Base-by-base conservation (phyloP, 768 basidiomycete genomes). In the Lentinula sp. region DNA sequence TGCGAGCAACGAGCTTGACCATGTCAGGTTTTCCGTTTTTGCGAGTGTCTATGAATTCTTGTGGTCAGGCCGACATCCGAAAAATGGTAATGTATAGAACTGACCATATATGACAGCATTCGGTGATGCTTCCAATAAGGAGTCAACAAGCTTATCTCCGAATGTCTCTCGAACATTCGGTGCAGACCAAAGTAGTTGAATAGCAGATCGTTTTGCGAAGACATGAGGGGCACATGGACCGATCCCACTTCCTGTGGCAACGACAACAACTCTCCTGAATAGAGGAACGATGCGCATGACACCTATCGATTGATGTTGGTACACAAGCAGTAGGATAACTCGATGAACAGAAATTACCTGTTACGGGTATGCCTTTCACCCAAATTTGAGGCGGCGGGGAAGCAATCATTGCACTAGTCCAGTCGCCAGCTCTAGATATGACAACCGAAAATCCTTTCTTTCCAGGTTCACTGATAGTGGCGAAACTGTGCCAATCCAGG, bases 131-230 rank as follows among this genome's bases (percentile, higher is more conserved):
- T 66, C 70, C 32, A 76, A 63, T 46, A 78, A 71, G 5, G 68
- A 51, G 63, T 78, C 75, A 21, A 78, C 77, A 13, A 78, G 67
- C 46, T 75, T 68, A 64, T 78, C 70, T n/a, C 77, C 77, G 63
- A 78, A 78, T 28, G 77, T 78, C 65, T 77, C 66, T 28, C 75
- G 70, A 18, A 76, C 75, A 60, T 78, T 71, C 1, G 75, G 75
- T 15, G 75, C 71, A 1, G 75, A 75, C 76, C 77, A 77, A 11
- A 78, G 70, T 16, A 78, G 67, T 42, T 71, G 68, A 60, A 74
- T 74, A 1, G 72, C 71, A 13, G 71, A 64, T 10, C 66, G 66
- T 57, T 71, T 69, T 37, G 68, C 73, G 45, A 77, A 65, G 39
- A 78, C 71, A 64, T 68, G 70, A 2, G 75, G 75, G 5, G 74